These are phyloP conservation scores for Tremella fuciformis DNA, from an alignment of 768 basidiomycete species.

Conservation along the genomic window DNA sequence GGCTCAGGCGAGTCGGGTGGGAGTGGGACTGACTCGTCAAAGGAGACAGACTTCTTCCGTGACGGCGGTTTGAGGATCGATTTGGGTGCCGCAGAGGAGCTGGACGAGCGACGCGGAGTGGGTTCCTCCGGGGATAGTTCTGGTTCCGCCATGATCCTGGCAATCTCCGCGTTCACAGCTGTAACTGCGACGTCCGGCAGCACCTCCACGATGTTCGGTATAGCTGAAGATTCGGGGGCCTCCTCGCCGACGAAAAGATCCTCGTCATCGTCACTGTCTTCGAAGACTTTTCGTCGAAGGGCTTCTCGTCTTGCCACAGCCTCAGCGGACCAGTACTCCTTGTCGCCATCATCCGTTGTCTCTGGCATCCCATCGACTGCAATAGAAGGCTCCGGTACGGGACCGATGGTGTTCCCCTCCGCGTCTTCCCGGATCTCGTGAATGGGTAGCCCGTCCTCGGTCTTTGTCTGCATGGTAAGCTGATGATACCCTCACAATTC, in stretches of 20 bases:
- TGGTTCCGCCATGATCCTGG: neutral
- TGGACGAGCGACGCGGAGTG: constrained; percentile 6
- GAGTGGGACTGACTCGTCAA: constrained; percentile 36
- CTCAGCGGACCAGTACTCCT: constrained; percentile 30
- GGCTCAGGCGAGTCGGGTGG: constrained; percentile 31
- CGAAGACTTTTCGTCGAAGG: constrained; percentile 24
- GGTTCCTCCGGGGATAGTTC: constrained; percentile 5
- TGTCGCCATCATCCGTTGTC: constrained; percentile 1
- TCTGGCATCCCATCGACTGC: neutral
- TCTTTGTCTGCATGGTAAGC: constrained; percentile 20
- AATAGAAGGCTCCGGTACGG: constrained; percentile 13
- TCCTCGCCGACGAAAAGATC: neutral
- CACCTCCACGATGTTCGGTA: neutral
- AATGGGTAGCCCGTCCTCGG: constrained; percentile 43
- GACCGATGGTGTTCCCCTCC: constrained; percentile 27
- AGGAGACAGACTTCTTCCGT: constrained; percentile 43
- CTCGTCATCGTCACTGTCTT: constrained; percentile 21
- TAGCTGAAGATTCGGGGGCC: neutral
- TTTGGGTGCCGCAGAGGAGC: constrained; percentile 11
- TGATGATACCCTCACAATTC: neutral
- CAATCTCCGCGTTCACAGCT: neutral
- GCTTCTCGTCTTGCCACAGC: constrained; percentile 27
- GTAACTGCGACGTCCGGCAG: neutral
- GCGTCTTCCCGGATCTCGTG: constrained; percentile 40
- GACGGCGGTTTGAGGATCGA: constrained; percentile 38